Conservation (phyloP, 1,139 yeast species). For the Blastobotrys niveus region DNA sequence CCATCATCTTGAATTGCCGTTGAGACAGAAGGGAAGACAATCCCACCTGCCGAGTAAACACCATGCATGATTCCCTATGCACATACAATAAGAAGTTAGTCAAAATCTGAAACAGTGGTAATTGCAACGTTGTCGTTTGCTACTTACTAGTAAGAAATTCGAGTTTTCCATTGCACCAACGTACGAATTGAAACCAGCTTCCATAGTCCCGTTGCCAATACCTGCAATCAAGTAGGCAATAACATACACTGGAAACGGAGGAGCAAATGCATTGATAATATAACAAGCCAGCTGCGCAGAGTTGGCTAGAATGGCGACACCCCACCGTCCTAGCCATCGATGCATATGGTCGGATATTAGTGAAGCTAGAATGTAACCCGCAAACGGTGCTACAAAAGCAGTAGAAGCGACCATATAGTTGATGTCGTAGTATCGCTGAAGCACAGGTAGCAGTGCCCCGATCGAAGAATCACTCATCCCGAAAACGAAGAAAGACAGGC, state of each 20-base stretch:
- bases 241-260: slow-evolving; percentile 39
- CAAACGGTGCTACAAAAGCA: slow-evolving; percentile 30
- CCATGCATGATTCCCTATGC: slow-evolving; percentile 57
- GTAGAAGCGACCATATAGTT: slow-evolving; percentile 27
- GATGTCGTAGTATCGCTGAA: slow-evolving; percentile 28
- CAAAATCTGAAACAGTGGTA: no score
- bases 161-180: slow-evolving; percentile 46
- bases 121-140: no score
- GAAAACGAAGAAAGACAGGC: slow-evolving; percentile 28
- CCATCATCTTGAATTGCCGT: slow-evolving; percentile 49
- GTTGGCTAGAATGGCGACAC: slow-evolving; percentile 39
- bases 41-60: slow-evolving; percentile 59
- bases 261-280: slow-evolving; percentile 41
- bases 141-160: slow-evolving; percentile 42
- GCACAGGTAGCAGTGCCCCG: slow-evolving; percentile 28
- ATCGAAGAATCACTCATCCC: slow-evolving; percentile 31
- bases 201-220: slow-evolving; percentile 50
- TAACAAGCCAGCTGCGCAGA: slow-evolving; percentile 38
- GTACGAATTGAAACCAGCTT: slow-evolving; percentile 53
- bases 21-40: slow-evolving; percentile 52
- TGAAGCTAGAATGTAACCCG: slow-evolving; percentile 39
- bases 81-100: no score
- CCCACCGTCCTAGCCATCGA: slow-evolving; percentile 40
- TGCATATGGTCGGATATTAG: slow-evolving; percentile 34
- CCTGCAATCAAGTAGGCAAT: slow-evolving; percentile 56